A percentile compares a stretch with the other conserved stretches of the same genome.
Conservation (phyloP, 2,329 filamentous ascomycete species). For the Clonostachys solani region DNA sequence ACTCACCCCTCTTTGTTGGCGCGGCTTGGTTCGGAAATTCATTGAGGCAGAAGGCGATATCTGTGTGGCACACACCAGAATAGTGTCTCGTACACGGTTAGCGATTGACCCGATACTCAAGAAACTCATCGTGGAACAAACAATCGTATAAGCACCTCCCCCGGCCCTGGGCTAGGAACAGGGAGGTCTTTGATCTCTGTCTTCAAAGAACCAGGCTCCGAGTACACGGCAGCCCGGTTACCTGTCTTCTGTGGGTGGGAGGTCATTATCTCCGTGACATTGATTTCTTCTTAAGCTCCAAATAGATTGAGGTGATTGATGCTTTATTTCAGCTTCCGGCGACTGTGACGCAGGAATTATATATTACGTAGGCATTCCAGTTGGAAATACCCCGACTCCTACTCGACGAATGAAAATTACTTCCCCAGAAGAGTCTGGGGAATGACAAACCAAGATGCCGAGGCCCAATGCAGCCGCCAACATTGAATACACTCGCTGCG, state of each 20-base stretch:
- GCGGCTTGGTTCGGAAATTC: not conserved
- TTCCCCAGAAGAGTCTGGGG: not conserved
- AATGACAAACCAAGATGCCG: no score
- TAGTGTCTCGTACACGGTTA: not conserved
- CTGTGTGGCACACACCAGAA: not conserved
- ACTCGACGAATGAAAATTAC: not conserved
- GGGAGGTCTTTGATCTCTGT: not conserved
- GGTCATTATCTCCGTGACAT: not conserved
- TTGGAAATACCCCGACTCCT: not conserved
- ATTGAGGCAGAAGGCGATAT: not conserved
- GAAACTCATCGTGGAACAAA: not conserved
- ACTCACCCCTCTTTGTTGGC: not conserved
- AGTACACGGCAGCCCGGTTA: not conserved
- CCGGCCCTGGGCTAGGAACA: not conserved
- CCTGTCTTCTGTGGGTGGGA: not conserved
- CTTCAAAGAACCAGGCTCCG: not conserved
- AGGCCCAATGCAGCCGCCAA: no score
- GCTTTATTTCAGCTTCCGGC: not conserved
- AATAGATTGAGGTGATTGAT: not conserved
- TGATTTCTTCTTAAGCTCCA: not conserved
- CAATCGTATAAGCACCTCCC: not conserved
- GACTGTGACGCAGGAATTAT: not conserved
- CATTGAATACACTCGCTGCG: no score
- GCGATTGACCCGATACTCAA: not conserved
- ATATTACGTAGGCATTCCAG: not conserved